phyloP scores from a whole-genome alignment of 768 basidiomycete genomes.

The Gautieria morchelliformis region DNA sequence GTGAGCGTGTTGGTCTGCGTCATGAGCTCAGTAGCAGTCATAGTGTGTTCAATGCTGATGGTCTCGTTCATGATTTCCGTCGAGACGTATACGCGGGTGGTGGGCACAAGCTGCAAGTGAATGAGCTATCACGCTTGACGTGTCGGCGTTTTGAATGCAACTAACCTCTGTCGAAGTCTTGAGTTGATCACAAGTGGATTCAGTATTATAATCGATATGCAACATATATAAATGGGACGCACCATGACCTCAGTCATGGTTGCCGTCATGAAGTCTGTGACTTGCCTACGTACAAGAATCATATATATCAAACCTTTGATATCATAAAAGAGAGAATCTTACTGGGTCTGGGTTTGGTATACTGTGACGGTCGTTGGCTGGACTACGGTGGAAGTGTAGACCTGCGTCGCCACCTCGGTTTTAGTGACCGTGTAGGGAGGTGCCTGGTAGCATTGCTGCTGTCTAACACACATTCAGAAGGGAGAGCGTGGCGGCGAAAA shows the following conservation, averaged over 20 bases:
- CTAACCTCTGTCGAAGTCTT: slow-evolving; percentile 35
- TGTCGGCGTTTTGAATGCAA: background rate
- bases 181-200: background rate
- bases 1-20: slow-evolving; percentile 50
- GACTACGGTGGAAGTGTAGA: slow-evolving; percentile 25
- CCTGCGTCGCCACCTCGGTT: slow-evolving; percentile 16
- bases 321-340: background rate
- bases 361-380: slow-evolving; percentile 33
- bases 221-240: background rate
- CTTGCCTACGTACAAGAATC: background rate
- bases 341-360: slow-evolving; percentile 27
- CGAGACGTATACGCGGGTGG: slow-evolving; percentile 57
- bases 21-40: slow-evolving; percentile 54
- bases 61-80: slow-evolving; percentile 56
- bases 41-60: slow-evolving; percentile 43
- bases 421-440: slow-evolving; percentile 21
- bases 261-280: slow-evolving; percentile 13
- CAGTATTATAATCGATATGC: background rate
- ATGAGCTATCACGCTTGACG: background rate
- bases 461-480: slow-evolving; percentile 1
- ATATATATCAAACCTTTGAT: background rate
- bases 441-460: slow-evolving; percentile 1
- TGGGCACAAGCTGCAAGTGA: slow-evolving; percentile 34
- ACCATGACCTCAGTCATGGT: slow-evolving; percentile 17
- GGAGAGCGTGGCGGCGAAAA: background rate